Base-by-base conservation (phyloP, 2,329 filamentous ascomycete genomes). In the Setomelanomma holmii region DNA sequence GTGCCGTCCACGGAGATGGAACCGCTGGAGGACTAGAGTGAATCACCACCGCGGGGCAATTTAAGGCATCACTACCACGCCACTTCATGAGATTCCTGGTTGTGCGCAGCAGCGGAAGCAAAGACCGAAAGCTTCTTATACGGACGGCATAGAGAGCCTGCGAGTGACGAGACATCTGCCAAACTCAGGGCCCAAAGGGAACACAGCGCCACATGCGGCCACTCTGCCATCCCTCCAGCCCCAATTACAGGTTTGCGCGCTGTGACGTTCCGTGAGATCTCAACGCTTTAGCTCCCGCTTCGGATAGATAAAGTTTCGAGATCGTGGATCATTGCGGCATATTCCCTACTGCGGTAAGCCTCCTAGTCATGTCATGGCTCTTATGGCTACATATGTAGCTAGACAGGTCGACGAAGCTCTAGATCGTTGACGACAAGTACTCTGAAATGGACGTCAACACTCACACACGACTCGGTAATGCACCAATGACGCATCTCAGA, bases 211-310 rank as follows among this genome's bases (percentile, higher is more conserved):
- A n/a, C n/a, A n/a, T n/a, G n/a, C n/a, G n/a, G n/a, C n/a, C n/a
- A n/a, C n/a, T n/a, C n/a, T n/a, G n/a, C n/a, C n/a, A n/a, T n/a
- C n/a, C n/a, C 14, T 4, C 14, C 27, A 3, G 27, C 27, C 3
- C 27, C 27, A 30, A 8, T 30, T 30, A 30, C 27, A 30, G 27
- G 10, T 10, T 30, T 30, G 3, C 27, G 14, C 27, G 40, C 41
- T 45, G 56, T 66, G 63, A 66, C 60, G 58, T 62, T 48, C 55
- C 53, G 49, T 56, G 49, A 66, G 64, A 71, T 69, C 60, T 63
- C 63, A 51, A 58, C 59, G 63, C 70, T 51, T 60, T 71, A 72
- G 68, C 48, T 69, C 66, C 68, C 68, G 67, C 54, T 51, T 66
- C 60, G 61, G 62, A 40, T 66, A 72, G 67, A 69, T 70, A 64